phyloP scores from a whole-genome alignment of 495 filamentous ascomycete species.

The Penicillium argentinense region DNA sequence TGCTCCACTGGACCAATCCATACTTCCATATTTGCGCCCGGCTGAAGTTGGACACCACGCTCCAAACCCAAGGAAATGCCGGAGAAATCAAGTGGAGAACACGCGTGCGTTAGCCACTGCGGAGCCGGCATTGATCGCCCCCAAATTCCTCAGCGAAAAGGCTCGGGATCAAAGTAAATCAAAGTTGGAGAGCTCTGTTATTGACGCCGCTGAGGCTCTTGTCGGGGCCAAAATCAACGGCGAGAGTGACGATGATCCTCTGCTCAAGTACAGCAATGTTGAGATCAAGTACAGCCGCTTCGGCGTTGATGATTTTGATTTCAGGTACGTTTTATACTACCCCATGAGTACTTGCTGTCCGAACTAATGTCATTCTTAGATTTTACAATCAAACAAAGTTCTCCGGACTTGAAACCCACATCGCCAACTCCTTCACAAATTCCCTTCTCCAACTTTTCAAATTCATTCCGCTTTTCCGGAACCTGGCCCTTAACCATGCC shows the following conservation, averaged over 20 bases:
- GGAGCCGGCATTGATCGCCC: constrained; percentile 62
- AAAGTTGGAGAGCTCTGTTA: constrained; percentile 53
- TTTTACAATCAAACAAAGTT: constrained; percentile 90
- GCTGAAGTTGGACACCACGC: constrained; percentile 73
- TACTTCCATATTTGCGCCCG: constrained; percentile 64
- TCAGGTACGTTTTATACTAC: constrained; percentile 61
- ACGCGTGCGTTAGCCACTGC: constrained; percentile 53
- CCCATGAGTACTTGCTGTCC: too few relatives aligned
- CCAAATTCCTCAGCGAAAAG: constrained; percentile 93
- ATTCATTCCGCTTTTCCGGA: constrained; percentile 84
- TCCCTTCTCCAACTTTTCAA: constrained; percentile 87
- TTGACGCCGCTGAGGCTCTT: constrained; percentile 62
- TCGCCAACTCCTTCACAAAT: constrained; percentile 94
- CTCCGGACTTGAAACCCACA: constrained; percentile 93
- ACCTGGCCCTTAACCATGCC: constrained; percentile 86
- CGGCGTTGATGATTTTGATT: constrained; percentile 97
- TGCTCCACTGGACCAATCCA: constrained; percentile 68
- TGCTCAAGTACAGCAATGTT: constrained; percentile 81
- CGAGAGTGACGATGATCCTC: constrained; percentile 68
- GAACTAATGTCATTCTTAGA: constrained; percentile 45
- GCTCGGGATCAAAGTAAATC: constrained; percentile 63
- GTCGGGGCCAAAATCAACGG: constrained; percentile 59
- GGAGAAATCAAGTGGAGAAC: constrained; percentile 81
- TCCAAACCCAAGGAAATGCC: constrained; percentile 68
- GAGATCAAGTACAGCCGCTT: constrained; percentile 98